phyloP scores from a whole-genome alignment of 176 grass and related monocot genomes.

The Zoysia japonica region DNA sequence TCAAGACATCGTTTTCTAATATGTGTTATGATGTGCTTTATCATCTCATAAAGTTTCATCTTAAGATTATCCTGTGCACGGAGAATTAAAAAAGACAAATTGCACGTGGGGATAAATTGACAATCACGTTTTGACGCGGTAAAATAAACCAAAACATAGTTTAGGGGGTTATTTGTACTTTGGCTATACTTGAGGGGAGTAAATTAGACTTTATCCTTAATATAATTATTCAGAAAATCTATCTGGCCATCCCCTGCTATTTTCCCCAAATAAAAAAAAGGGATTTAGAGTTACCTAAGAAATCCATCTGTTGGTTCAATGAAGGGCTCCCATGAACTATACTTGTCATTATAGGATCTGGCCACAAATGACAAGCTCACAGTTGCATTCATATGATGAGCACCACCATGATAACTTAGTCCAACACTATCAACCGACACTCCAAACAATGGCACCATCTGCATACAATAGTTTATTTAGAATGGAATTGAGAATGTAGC shows the following conservation, averaged over 20 bases:
- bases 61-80: no score
- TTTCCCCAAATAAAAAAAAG: background rate
- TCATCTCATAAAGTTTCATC: no score
- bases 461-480: conserved; percentile 33
- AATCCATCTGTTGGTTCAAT: conserved; percentile 96
- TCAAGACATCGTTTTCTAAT: no score
- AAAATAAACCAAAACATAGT: no score
- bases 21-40: no score
- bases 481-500: conserved; percentile 32
- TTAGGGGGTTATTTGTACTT: no score
- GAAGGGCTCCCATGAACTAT: conserved; percentile 89
- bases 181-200: no score
- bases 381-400: conserved; percentile 79
- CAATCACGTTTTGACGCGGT: no score
- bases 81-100: no score
- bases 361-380: conserved; percentile 74
- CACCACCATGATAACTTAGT: conserved; percentile 75
- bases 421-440: conserved; percentile 71
- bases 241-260: background rate
- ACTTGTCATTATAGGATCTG: conserved; percentile 93
- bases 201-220: background rate
- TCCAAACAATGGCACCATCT: conserved; percentile 96
- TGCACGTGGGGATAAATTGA: no score
- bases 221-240: background rate
- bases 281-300: conserved; percentile 67